Percentiles rank a stretch among this genome's conserved stretches.
These are phyloP conservation scores for Carallia brachiata DNA, from an alignment of 345 rosid genomes.

Conservation along the genomic window DNA sequence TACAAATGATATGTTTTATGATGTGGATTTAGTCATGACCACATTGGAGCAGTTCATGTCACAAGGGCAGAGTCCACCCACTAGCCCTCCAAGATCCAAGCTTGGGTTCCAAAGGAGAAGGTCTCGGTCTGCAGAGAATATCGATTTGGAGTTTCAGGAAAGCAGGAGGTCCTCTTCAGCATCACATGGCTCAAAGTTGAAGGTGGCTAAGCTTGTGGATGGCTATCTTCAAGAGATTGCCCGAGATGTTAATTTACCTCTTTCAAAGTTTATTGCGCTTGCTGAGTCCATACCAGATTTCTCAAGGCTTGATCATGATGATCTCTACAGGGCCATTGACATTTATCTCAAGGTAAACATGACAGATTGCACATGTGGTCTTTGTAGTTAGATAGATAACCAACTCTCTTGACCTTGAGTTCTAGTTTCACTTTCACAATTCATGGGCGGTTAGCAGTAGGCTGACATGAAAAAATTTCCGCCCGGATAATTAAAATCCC, in stretches of 20 bases:
- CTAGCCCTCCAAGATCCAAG: constrained; percentile 78
- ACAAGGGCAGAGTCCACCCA: constrained; percentile 93
- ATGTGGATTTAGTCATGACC: constrained; percentile 67
- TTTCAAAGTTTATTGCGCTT: constrained; percentile 69
- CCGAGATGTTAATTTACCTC: constrained; percentile 63
- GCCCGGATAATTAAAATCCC: not conserved
- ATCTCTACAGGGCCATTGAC: constrained; percentile 92
- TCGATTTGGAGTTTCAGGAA: constrained; percentile 76
- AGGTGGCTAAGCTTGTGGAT: constrained; percentile 94
- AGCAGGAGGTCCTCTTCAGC: constrained; percentile 96
- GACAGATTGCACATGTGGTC: constrained; percentile 19
- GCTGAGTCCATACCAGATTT: constrained; percentile 85
- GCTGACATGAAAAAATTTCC: constrained; percentile 27
- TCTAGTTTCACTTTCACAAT: constrained; percentile 13
- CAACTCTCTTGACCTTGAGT: constrained; percentile 51
- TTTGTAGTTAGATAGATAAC: constrained; percentile 37
- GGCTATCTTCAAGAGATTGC: constrained; percentile 82
- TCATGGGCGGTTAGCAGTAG: constrained; percentile 30
- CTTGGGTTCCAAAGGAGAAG: constrained; percentile 72
- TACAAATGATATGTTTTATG: constrained; percentile 49
- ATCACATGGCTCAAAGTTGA: constrained; percentile 86
- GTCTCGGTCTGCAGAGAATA: constrained; percentile 90
- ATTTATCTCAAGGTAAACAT: constrained; percentile 87
- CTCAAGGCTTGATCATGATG: constrained; percentile 85
- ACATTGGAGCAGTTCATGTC: constrained; percentile 86